These are phyloP conservation scores for Leccinum angustisporum DNA, from an alignment of 1,284 basidiomycete species.

Conservation along the genomic window DNA sequence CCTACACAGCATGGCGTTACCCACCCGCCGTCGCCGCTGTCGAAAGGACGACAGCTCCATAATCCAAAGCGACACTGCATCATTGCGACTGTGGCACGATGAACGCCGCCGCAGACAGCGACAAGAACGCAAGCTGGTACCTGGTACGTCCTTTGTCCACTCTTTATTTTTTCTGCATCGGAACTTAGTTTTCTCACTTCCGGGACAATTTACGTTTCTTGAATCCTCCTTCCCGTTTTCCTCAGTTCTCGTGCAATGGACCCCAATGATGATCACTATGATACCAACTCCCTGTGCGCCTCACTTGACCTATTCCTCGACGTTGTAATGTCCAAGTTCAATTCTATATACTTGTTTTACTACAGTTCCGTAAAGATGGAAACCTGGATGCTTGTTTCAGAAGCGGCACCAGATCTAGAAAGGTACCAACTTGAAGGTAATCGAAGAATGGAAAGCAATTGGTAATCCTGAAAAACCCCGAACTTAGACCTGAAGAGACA, in stretches of 20 bases:
- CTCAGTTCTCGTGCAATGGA: constrained; percentile 25
- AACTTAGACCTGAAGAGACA: constrained; percentile 24
- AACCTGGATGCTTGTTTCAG: constrained; percentile 17
- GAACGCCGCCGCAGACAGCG: constrained; percentile 18
- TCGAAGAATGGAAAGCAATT: constrained; percentile 24
- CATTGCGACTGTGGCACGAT: constrained; percentile 27
- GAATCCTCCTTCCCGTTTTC: background rate
- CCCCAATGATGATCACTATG: constrained; percentile 14
- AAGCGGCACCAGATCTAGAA: constrained; percentile 5
- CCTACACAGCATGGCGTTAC: constrained; percentile 31
- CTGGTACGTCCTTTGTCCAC: background rate
- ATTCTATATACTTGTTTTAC: constrained; percentile 13
- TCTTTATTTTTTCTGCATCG: constrained; percentile 6
- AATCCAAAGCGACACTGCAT: constrained; percentile 32
- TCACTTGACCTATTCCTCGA: constrained; percentile 5
- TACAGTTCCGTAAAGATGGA: constrained; percentile 12
- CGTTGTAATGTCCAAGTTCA: constrained; percentile 24
- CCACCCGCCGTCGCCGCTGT: constrained; percentile 27
- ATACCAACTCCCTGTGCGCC: constrained; percentile 13
- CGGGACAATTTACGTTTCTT: constrained; percentile 18
- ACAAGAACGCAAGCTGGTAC: constrained; percentile 13
- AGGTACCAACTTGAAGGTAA: constrained; percentile 16
- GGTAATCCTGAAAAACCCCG: constrained; percentile 21
- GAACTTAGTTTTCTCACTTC: constrained; percentile 7
- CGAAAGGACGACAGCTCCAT: constrained; percentile 29